Evolutionary conservation across 2,329 filamentous ascomycete species (phyloP), one percentile per base, ranked within the genome.

Genomic region (Penicillium frequentans): DNA sequence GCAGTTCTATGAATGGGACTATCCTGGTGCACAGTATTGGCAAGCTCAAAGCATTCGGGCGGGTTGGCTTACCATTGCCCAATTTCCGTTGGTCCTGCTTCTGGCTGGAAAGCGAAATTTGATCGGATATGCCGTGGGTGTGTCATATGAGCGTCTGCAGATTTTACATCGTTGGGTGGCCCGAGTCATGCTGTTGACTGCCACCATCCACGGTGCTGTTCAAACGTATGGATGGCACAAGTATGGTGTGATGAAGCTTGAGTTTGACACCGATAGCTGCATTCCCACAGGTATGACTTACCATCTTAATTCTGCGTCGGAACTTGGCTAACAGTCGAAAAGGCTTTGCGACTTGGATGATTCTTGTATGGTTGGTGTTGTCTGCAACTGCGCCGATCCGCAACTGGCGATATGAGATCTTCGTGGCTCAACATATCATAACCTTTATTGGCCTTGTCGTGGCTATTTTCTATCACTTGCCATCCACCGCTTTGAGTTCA

Each of bases 101-200:
- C 68, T 77, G 14, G 70, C 72, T 35, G 75, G 74, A 58, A 75
- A 75, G 59, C 67, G 73, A 52, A 77, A 75, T 54, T 55, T 74
- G 23, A 66, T 75, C 29, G 66, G 66, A 9, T 58, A 65, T 6
- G 47, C 69, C 1, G 71, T 69, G 1, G 70, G 70, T 1, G 58
- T 67, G 1, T 70, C 66, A 1, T 74, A 73, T 56, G 71, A 72
- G 56, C 60, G 71, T 7, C 61, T 75, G 5, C 72, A 74, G 42
- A 63, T 70, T 21, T 55, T 72, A 24, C 72, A 74, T 60, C 69
- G 72, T 46, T 75, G 73, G 73, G 67, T 71, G 48, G 69, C 72
- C 23, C 60, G 71, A 35, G 58, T 68, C 13, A 64, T 71, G 63
- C 61, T 70, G 2, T 57, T 73, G 4, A 59, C 67, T 35, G 65